Evolutionary conservation across 345 rosid species (phyloP).

Genomic region (Excoecaria cochinchinensis): DNA sequence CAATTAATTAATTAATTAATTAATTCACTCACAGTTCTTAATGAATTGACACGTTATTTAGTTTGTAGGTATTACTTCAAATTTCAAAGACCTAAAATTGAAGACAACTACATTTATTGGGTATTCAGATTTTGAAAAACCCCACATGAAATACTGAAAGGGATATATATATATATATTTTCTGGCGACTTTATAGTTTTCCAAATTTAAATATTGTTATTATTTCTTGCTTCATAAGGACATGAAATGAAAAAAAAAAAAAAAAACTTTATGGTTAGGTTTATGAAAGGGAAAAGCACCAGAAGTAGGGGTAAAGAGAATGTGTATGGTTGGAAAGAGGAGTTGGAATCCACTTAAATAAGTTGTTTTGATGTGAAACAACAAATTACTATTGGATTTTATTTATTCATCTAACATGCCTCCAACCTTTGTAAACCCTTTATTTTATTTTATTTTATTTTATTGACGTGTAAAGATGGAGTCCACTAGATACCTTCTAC

Average conservation of each 20-base stretch:
- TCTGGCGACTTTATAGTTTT: no score
- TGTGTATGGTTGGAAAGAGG: constrained; percentile 51
- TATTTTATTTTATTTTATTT: constrained; percentile 20
- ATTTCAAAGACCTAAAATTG: constrained; percentile 5
- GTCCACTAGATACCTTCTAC: constrained; percentile 43
- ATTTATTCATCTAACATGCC: constrained; percentile 27
- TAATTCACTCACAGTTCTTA: no score
- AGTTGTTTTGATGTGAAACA: constrained; percentile 35
- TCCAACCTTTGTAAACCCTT: constrained; percentile 45
- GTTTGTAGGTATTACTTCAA: background rate
- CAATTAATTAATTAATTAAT: background rate
- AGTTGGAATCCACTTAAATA: constrained; percentile 69
- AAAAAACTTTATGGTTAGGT: constrained; percentile 39
- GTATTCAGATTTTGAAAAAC: constrained; percentile 32
- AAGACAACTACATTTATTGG: constrained; percentile 27
- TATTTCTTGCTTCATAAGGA: constrained; percentile 5
- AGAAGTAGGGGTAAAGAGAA: constrained; percentile 23
- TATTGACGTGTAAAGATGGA: constrained; percentile 67
- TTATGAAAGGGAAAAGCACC: constrained; percentile 61
- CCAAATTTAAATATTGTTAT: background rate
- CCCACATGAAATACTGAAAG: constrained; percentile 16
- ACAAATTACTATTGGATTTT: constrained; percentile 29
- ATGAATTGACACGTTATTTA: background rate
- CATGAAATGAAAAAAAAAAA: background rate
- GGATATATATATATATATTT: background rate